phyloP scores from a whole-genome alignment of 768 basidiomycete genomes.

The Lentinula detonsa region DNA sequence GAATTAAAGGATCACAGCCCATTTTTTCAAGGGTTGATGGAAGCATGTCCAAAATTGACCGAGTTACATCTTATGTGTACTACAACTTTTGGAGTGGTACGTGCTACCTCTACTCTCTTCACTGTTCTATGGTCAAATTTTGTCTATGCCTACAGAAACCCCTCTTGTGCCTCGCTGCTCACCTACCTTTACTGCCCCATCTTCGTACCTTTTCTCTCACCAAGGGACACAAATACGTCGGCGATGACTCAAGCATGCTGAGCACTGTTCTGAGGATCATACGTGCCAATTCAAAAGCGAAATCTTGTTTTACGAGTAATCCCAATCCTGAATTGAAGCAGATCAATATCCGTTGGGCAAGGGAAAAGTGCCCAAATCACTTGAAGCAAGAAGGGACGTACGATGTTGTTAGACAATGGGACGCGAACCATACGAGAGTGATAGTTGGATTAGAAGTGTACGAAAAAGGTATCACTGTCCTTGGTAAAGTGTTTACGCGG shows the following conservation, averaged over 20 bases:
- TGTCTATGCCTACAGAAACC: conserved; percentile 26
- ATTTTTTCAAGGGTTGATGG: conserved; percentile 18
- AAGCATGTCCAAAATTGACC: conserved; percentile 30
- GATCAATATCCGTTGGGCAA: conserved; percentile 43
- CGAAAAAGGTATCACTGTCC: conserved; percentile 36
- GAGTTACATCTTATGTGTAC: conserved; percentile 50
- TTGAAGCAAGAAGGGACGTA: conserved; percentile 26
- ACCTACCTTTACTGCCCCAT: conserved; percentile 29
- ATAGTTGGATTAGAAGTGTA: conserved; percentile 8
- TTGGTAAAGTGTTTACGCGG: conserved; percentile 33
- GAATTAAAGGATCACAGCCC: not conserved
- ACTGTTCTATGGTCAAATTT: not conserved
- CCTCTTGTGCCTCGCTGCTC: conserved; percentile 31
- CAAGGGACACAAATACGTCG: conserved; percentile 40
- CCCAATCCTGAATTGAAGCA: conserved; percentile 22
- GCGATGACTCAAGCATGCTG: conserved; percentile 31
- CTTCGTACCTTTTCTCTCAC: conserved; percentile 42
- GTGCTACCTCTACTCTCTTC: conserved; percentile 11
- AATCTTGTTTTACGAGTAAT: not conserved
- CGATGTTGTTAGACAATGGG: conserved; percentile 20
- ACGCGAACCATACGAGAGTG: conserved; percentile 9
- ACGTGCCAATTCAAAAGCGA: conserved; percentile 18
- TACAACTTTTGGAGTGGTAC: conserved; percentile 34
- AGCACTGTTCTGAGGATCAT: conserved; percentile 32
- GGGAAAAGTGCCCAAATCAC: conserved; percentile 40